Evolutionary conservation across 805 yeast species (phyloP).

Genomic region (Candida arabinofermentans): DNA sequence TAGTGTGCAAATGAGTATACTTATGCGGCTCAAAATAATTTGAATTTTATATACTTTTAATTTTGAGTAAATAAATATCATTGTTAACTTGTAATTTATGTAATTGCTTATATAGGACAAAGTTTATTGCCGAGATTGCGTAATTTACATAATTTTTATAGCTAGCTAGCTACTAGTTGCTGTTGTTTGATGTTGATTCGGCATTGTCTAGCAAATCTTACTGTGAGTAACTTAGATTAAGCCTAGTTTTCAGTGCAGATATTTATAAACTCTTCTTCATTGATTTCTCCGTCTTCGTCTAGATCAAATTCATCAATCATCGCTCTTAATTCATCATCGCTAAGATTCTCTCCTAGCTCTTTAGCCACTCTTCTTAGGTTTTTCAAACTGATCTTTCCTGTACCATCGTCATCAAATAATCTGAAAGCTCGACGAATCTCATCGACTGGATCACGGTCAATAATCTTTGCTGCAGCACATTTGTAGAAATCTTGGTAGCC

Average conservation of each 20-base stretch:
- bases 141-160: no score
- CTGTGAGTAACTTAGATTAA: no score
- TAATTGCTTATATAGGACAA: no score
- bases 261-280: slow-evolving; percentile 85
- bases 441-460: slow-evolving; percentile 86
- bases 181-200: no score
- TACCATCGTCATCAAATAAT: slow-evolving; percentile 81
- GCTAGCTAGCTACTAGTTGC: no score
- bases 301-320: slow-evolving; percentile 98
- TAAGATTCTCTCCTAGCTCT: slow-evolving; percentile 86
- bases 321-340: slow-evolving; percentile 89
- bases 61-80: no score
- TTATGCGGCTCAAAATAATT: no score
- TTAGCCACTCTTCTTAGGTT: slow-evolving; percentile 86
- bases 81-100: no score
- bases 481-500: slow-evolving; percentile 78
- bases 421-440: slow-evolving; percentile 88
- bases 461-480: slow-evolving; percentile 76
- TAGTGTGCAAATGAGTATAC: no score
- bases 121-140: no score
- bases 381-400: slow-evolving; percentile 80
- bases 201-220: no score
- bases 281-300: slow-evolving; percentile 93
- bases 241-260: slow-evolving; percentile 71
- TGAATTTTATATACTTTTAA: no score